Evolutionary conservation across 495 filamentous ascomycete species (phyloP), one percentile per base, ranked within the genome.

Genomic region (Xylaria nigripes): DNA sequence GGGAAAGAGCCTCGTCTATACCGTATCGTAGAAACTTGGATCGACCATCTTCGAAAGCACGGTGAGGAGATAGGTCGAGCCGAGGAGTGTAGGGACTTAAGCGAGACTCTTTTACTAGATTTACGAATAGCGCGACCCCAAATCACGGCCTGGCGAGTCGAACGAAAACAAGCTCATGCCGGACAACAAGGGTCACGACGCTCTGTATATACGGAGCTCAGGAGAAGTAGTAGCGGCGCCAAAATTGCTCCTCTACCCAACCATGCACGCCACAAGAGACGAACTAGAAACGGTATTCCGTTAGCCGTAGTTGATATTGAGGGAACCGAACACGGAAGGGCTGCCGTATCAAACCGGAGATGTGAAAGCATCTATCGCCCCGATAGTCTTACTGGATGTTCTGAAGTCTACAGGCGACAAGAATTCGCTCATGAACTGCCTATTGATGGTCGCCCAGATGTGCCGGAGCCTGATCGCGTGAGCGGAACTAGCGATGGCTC

Each of bases 1-100:
- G 36, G 25, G 1, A 27, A 38, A 12, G 23, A 50, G 27, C 68
- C 73, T 48, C 55, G 64, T 27, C 32, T 77, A 23, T 25, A 59
- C 25, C 56, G 58, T 36, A 48, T 73, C 12, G 60, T 78, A 8
- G 67, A 71, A n/a, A 60, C 56, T 10, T 79, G 76, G 76, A 71
- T 76, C 24, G 45, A 54, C 19, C 55, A 63, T 6, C 55, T 55
- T 8, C 41, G 46, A 25, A 45, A 55, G 36, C 16, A 34, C n/a
- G 22, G 30, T 16, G 50, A 22, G 47, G 59, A 4, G 48, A 54
- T 21, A 44, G 46, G 25, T 25, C 48, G 38, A 42, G 7, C 48
- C 0, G 48, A 41, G 19, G 12, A 50, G 34, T 66, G 64, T 22
- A 56, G 47, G 36, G 51, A 40, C 16, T 48, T 50, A 55, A 59